Conservation (phyloP, 257 asterid species). For the Orobanche coerulescens region DNA sequence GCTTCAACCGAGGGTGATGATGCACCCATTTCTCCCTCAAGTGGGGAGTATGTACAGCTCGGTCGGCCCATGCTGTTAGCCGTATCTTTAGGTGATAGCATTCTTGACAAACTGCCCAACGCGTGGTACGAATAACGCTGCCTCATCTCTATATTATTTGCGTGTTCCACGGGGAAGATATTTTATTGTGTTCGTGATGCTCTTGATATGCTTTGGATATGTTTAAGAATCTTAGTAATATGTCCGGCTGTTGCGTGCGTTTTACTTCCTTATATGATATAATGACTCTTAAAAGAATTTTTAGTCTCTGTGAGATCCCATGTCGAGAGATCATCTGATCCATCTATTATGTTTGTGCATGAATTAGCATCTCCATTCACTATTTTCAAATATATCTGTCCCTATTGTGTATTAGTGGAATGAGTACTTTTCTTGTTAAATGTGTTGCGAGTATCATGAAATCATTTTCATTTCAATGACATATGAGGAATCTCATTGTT, state of each 20-base stretch:
- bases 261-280: not conserved
- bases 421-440: not conserved
- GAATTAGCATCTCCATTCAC: not conserved
- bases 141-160: not conserved
- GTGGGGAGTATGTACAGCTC: conserved; percentile 47
- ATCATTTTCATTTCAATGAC: not conserved
- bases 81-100: conserved; percentile 52
- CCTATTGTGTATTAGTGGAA: not conserved
- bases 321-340: no score
- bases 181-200: conserved; percentile 20
- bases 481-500: not conserved
- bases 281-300: not conserved
- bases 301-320: no score
- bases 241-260: not conserved
- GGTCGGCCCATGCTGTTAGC: conserved; percentile 91
- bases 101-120: conserved; percentile 87
- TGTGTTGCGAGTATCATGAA: not conserved
- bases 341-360: not conserved
- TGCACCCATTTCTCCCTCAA: conserved; percentile 36
- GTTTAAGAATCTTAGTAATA: not conserved
- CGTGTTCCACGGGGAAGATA: no score
- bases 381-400: not conserved
- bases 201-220: not conserved
- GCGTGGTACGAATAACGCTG: conserved; percentile 52
- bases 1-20: conserved; percentile 37